Base-by-base conservation (phyloP, 2,329 filamentous ascomycete species). In the Fusarium foetens region DNA sequence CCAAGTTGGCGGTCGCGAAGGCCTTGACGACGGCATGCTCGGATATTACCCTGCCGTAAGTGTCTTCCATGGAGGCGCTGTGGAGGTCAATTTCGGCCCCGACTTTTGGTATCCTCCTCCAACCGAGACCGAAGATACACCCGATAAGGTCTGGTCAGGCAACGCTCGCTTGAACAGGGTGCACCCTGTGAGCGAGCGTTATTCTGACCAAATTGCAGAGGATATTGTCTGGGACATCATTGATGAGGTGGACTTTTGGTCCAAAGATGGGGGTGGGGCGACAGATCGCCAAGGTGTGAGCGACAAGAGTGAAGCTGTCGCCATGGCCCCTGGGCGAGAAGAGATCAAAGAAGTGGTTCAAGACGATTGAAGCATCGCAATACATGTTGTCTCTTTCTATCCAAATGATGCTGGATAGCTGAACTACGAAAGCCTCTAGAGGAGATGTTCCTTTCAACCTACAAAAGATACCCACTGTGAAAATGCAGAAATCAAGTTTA, bases 21-120 rank as follows among this genome's bases (percentile, higher is more conserved):
- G 94, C 33, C 90, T 97, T 69, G 96, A 99, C 78, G 96, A 99
- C 78, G 96, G 95, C 39, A 93, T 96, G 87, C 88, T 98, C 4
- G 97, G 96, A 16, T 99, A 99, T 83, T 97, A 97, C 78, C 96
- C 96, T 3, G 94, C 95, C 27, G 90, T 99, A 25, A 96, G 94
- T 75, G 93, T 96, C 27, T 98, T 98, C 83, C 91, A 93, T 48
- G 95, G 95, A 58, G 96, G 95, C 29, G 93, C 95, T 4, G 95
- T 93, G 21, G 93, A 98, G 80, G 92, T 95, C 76, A 98, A 98
- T 81, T 98, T 99, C 79, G 95, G 96, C 2, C 94, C 94, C 0
- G 87, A 96, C 36, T 98, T 97, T 84, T 98, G 95, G 94, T 93
- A 86, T 79, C 94, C 94, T 21, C 95, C 95, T 1, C 87, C 90